Evolutionary conservation across 2,329 filamentous ascomycete genomes (phyloP), one percentile per base, ranked within the genome.

Genomic region (Neonectria magnoliae): DNA sequence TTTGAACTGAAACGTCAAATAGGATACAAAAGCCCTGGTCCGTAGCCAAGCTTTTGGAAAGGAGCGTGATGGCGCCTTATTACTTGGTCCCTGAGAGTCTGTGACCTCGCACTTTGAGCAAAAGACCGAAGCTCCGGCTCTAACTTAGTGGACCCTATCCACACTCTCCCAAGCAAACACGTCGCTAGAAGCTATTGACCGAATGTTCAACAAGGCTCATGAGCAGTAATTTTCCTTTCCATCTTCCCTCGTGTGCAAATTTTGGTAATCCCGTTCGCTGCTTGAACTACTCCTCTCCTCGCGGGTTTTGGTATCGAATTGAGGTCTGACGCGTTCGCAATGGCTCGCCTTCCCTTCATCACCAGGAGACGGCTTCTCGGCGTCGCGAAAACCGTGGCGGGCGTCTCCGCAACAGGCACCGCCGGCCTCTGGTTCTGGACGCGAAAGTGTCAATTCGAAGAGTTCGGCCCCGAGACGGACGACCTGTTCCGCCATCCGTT

Each of bases 371-470:
- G 68, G 13, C 51, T 63, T 16, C 6, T 55, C 16, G 16, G 47
- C 18, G 0, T 66, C 25, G 57, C 52, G n/a, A 36, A 56, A 25
- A 41, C 54, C 0, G 38, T 50, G 3, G 57, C 42, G 20, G 68
- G 67, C 1, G 4, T 56, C 1, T 69, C 67, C 1, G 16, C 48
- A 1, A 53, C 64, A 1, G 58, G 71, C 1, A 60, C 56, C 1
- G 29, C 42, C 0, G 45, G 58, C 10, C 70, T 73, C 36, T 59
- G 69, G 13, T 42, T 73, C 3, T 48, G 64, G 5, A 71, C 69
- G 18, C 51, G 69, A 2, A 61, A 71, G 20, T 73, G 71, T 4
- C 53, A 62, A 5, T 69, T 73, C 9, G 71, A 73, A n/a, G 65
- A 68, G 0, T 70, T 71, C 11, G 69, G 62, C 1, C 69, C 64